Evolutionary conservation across 1,284 basidiomycete species (phyloP).

Genomic region (Singerocomus inundabilis): DNA sequence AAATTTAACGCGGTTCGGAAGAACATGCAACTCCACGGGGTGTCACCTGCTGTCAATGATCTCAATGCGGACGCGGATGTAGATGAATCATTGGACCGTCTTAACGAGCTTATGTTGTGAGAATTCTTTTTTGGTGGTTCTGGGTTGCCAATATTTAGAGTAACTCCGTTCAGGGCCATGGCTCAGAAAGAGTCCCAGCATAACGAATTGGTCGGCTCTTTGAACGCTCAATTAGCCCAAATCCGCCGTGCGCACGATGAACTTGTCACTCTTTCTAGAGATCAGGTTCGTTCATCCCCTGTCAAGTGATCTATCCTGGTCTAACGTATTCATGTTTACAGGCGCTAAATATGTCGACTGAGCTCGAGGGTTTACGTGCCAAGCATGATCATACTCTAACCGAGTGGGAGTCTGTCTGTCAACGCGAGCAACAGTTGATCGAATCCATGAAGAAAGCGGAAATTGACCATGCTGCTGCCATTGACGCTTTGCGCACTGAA

Average conservation of each 20-base stretch:
- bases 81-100: conserved; percentile 67
- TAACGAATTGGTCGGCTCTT: conserved; percentile 69
- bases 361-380: conserved; percentile 70
- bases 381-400: conserved; percentile 55
- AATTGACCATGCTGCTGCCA: conserved; percentile 43
- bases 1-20: conserved; percentile 70
- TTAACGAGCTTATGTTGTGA: conserved; percentile 87
- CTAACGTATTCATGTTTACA: conserved; percentile 31
- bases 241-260: conserved; percentile 79
- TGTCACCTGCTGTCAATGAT: conserved; percentile 26
- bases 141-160: conserved; percentile 6
- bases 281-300: conserved; percentile 57
- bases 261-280: conserved; percentile 71
- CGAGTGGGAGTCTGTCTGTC: conserved; percentile 53
- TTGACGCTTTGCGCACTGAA: conserved; percentile 50
- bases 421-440: conserved; percentile 56
- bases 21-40: conserved; percentile 53
- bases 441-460: conserved; percentile 49
- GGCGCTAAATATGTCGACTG: conserved; percentile 83
- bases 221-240: conserved; percentile 65
- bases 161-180: conserved; percentile 67
- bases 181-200: conserved; percentile 90
- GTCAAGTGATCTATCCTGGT: background rate
- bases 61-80: conserved; percentile 43
- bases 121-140: conserved; percentile 28